These are phyloP conservation scores for Alternaria sp. DNA, from an alignment of 2,329 filamentous ascomycete species.

Conservation along the genomic window DNA sequence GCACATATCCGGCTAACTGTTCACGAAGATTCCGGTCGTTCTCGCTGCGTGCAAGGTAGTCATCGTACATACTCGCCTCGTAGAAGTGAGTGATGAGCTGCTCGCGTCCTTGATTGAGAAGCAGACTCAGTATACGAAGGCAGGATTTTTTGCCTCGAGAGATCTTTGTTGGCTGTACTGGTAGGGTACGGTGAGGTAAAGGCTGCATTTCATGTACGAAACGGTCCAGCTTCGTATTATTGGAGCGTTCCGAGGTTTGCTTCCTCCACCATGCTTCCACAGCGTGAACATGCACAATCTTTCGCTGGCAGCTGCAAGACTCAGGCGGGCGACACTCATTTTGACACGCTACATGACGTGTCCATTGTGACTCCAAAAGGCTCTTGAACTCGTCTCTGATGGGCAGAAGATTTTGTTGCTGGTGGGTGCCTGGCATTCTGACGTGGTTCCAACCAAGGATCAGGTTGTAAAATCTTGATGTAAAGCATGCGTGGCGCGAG, in stretches of 20 bases:
- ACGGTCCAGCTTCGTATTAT: too few species aligned
- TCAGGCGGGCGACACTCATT: conserved; percentile 8
- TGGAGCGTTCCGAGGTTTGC: too few species aligned
- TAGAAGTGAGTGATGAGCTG: background rate
- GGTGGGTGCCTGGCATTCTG: background rate
- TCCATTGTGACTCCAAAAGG: too few species aligned
- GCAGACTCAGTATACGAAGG: background rate
- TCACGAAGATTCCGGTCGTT: background rate
- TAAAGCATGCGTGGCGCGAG: background rate
- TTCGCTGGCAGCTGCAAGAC: conserved; percentile 13
- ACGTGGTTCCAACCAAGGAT: conserved; percentile 12
- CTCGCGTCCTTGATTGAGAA: background rate
- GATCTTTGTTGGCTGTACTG: too few species aligned
- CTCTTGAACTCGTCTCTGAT: background rate
- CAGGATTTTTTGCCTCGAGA: too few species aligned
- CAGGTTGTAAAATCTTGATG: background rate
- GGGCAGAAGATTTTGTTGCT: background rate
- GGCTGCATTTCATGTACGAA: too few species aligned
- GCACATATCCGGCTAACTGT: background rate
- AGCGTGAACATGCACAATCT: too few species aligned
- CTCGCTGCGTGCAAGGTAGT: background rate
- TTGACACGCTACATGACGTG: background rate
- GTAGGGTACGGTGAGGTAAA: too few species aligned
- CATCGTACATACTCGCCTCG: background rate
- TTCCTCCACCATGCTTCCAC: too few species aligned